Conservation (phyloP, 2,329 filamentous ascomycete genomes). For the Trichoderma simmonsii region DNA sequence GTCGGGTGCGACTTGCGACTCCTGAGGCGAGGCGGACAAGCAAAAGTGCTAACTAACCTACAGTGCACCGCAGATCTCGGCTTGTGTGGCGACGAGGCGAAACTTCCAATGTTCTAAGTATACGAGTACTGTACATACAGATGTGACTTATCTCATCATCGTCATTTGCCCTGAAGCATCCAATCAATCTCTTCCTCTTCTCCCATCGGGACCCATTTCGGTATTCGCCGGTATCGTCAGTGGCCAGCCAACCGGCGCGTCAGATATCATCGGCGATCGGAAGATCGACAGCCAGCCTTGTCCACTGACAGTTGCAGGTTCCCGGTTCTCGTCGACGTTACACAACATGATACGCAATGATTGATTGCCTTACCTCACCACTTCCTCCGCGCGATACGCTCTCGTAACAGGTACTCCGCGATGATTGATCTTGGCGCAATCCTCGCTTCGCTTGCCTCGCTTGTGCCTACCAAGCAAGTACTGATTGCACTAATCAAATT, state of each 20-base stretch:
- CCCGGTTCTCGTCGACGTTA: neutral
- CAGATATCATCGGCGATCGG: slow-evolving; percentile 7
- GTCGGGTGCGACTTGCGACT: neutral
- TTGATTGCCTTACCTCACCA: neutral
- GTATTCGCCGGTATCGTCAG: neutral
- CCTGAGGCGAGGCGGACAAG: neutral
- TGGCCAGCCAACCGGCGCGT: neutral
- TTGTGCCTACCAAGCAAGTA: neutral
- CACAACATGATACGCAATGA: neutral
- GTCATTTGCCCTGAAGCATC: neutral
- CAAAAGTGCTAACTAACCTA: neutral
- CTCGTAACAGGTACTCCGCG: neutral
- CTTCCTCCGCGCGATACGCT: neutral
- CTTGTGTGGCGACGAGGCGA: neutral
- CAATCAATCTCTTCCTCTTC: neutral
- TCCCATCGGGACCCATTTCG: neutral
- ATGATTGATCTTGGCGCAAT: neutral
- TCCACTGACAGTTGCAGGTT: neutral
- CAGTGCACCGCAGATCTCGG: neutral
- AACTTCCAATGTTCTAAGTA: neutral
- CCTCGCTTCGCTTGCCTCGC: neutral
- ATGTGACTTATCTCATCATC: neutral
- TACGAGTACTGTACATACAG: neutral
- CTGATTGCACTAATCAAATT: neutral
- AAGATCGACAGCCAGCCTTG: neutral